Evolutionary conservation across 768 basidiomycete genomes (phyloP).

Genomic region (Termitomyces sp.): DNA sequence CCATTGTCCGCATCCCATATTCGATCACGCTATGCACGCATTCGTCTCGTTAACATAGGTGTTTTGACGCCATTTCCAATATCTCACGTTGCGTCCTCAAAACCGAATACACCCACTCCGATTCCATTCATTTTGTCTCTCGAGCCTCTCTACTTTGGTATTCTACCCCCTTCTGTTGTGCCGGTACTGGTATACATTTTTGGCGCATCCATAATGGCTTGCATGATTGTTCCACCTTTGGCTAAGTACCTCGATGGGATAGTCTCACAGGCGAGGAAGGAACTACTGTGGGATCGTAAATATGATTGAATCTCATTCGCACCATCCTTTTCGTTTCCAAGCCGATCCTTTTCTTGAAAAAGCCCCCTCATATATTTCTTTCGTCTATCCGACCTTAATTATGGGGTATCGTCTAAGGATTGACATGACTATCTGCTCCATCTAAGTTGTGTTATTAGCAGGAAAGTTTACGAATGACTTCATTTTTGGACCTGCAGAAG

Average conservation of each 20-base stretch:
- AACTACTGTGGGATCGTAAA: conserved; percentile 5
- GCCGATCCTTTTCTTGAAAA: neutral
- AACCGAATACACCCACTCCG: conserved; percentile 15
- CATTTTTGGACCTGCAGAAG: neutral
- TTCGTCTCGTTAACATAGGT: conserved; percentile 48
- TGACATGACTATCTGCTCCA: neutral
- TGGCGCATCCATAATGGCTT: conserved; percentile 17
- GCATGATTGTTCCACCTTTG: conserved; percentile 18
- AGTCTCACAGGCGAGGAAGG: conserved; percentile 19
- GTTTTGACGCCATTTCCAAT: conserved; percentile 34
- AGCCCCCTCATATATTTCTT: no score
- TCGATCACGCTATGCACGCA: conserved; percentile 49
- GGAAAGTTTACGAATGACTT: neutral
- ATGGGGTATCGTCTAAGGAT: neutral
- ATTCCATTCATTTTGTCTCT: conserved; percentile 49
- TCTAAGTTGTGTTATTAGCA: neutral
- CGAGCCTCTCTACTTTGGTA: conserved; percentile 55
- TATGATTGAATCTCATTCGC: neutral
- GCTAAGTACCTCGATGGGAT: conserved; percentile 20
- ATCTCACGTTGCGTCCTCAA: conserved; percentile 7
- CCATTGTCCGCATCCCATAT: conserved; percentile 15
- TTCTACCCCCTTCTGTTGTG: conserved; percentile 50
- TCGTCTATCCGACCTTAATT: neutral
- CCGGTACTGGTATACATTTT: conserved; percentile 28
- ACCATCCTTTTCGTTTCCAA: neutral